These are phyloP conservation scores for Chaetomiaceae sp. DNA, from an alignment of 2,329 filamentous ascomycete genomes.

Conservation along the genomic window DNA sequence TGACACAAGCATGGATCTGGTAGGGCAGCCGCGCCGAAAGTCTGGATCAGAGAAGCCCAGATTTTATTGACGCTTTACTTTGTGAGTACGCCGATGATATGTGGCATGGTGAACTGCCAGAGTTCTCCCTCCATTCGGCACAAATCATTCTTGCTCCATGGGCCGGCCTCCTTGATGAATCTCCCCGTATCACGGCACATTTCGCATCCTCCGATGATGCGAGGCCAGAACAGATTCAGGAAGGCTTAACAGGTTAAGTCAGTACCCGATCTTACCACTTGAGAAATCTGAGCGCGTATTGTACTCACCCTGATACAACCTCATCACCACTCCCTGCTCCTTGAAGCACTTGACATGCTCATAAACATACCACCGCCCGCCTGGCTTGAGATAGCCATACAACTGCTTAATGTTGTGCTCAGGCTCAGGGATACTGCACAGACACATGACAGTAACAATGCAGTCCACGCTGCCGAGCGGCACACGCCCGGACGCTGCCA, in stretches of 20 bases:
- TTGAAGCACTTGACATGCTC: slow-evolving; percentile 51
- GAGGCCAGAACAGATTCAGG: slow-evolving; percentile 50
- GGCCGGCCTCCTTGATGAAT: slow-evolving; percentile 44
- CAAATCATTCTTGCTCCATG: slow-evolving; percentile 49
- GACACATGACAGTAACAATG: slow-evolving; percentile 57
- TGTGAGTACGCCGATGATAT: slow-evolving; percentile 48
- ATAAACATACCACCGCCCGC: slow-evolving; percentile 59
- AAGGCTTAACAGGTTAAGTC: slow-evolving; percentile 34
- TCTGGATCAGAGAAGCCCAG: too few relatives aligned
- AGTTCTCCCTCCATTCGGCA: slow-evolving; percentile 37
- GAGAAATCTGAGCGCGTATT: not conserved
- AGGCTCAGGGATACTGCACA: slow-evolving; percentile 61
- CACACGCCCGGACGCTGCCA: slow-evolving; percentile 43
- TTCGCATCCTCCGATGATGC: slow-evolving; percentile 48
- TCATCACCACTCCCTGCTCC: slow-evolving; percentile 35
- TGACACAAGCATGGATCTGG: too few relatives aligned
- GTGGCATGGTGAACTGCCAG: slow-evolving; percentile 43
- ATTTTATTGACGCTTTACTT: too few relatives aligned
- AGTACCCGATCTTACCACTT: too few relatives aligned
- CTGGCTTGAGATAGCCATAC: slow-evolving; percentile 55
- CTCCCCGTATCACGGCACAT: slow-evolving; percentile 46
- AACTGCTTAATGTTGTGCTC: slow-evolving; percentile 51
- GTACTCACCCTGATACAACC: slow-evolving; percentile 48
- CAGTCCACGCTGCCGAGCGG: slow-evolving; percentile 51
- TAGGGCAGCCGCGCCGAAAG: too few relatives aligned